Conservation (phyloP, 2,329 filamentous ascomycete genomes). For the Cytospora mali region DNA sequence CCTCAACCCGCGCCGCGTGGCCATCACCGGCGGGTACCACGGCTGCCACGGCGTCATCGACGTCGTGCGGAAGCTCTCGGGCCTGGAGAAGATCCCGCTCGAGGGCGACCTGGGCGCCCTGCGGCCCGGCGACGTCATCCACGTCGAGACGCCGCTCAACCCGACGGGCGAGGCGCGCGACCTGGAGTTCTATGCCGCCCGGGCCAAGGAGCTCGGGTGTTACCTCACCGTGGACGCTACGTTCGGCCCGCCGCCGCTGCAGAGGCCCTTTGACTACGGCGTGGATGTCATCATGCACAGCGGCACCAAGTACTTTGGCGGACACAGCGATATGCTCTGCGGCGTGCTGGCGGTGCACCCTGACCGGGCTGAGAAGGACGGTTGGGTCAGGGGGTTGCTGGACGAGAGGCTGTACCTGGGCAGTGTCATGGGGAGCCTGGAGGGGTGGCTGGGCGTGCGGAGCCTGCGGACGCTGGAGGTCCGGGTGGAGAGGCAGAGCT, state of each 20-base stretch:
- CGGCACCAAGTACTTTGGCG: slow-evolving; percentile 95
- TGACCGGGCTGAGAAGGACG: slow-evolving; percentile 40
- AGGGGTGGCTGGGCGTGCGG: slow-evolving; percentile 88
- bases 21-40: slow-evolving; percentile 87
- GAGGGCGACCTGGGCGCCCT: slow-evolving; percentile 60
- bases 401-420: slow-evolving; percentile 78
- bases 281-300: slow-evolving; percentile 90
- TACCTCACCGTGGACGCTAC: slow-evolving; percentile 85
- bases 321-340: slow-evolving; percentile 91
- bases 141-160: slow-evolving; percentile 93
- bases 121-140: slow-evolving; percentile 77
- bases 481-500: slow-evolving; percentile 75
- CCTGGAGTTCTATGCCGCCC: slow-evolving; percentile 70
- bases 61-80: slow-evolving; percentile 74
- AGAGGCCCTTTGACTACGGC: slow-evolving; percentile 80
- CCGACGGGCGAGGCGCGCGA: slow-evolving; percentile 81
- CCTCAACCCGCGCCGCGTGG: slow-evolving; percentile 78
- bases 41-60: slow-evolving; percentile 85
- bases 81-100: slow-evolving; percentile 72
- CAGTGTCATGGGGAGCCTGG: slow-evolving; percentile 82
- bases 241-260: slow-evolving; percentile 86
- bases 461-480: slow-evolving; percentile 85
- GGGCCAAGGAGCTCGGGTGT: slow-evolving; percentile 73
- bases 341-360: slow-evolving; percentile 74
- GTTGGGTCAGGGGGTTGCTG: slow-evolving; percentile 63